Conservation (phyloP, 495 filamentous ascomycete genomes). For the Tuber microsphaerosporum region DNA sequence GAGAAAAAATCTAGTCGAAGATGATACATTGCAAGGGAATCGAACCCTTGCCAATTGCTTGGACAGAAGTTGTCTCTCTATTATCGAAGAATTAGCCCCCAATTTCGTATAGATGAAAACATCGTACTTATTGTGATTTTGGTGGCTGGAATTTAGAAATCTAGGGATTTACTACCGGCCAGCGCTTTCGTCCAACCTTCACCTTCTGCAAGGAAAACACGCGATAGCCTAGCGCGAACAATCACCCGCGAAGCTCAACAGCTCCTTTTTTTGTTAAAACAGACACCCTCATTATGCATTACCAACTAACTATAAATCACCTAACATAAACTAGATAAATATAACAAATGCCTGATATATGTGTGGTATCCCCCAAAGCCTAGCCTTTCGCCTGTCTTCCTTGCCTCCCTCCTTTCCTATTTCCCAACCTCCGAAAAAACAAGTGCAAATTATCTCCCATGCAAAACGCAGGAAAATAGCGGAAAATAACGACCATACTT, state of each 20-base stretch:
- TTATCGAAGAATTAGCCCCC: too few species aligned
- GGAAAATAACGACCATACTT: not conserved
- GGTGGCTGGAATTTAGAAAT: too few species aligned
- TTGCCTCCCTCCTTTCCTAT: not conserved
- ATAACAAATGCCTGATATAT: not conserved
- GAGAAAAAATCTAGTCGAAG: not conserved
- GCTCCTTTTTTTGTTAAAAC: not conserved
- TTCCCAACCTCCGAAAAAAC: not conserved
- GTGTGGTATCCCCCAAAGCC: not conserved
- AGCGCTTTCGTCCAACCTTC: too few species aligned
- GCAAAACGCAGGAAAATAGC: not conserved
- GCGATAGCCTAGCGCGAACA: not conserved
- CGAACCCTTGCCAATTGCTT: constrained; percentile 26
- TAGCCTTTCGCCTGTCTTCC: not conserved
- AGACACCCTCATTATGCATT: constrained; percentile 1
- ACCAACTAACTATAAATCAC: constrained; percentile 3
- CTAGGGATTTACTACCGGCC: too few species aligned
- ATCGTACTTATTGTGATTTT: too few species aligned
- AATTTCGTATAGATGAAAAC: too few species aligned
- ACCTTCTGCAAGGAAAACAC: not conserved
- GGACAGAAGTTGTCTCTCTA: not conserved
- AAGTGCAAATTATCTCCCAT: not conserved
- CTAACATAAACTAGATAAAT: not conserved
- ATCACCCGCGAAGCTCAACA: not conserved
- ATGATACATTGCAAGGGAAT: constrained; percentile 17